A percentile compares a stretch with the other conserved stretches of the same genome.
These are phyloP conservation scores for Anacardium occidentale DNA, from an alignment of 345 rosid species.

Conservation along the genomic window DNA sequence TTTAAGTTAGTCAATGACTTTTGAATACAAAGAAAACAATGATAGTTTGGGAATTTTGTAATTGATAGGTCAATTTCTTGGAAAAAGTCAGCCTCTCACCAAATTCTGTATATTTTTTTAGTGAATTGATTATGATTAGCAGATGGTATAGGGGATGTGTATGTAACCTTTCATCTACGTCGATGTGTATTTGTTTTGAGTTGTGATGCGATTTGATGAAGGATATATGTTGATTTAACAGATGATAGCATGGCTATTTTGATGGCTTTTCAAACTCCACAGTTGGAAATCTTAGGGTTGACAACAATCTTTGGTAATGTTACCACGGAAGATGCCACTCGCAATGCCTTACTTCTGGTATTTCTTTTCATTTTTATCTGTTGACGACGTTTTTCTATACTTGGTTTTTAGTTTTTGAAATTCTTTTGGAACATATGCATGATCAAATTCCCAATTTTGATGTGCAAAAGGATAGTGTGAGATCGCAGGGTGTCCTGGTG, in stretches of 20 bases:
- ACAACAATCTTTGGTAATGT: slow-evolving; percentile 92
- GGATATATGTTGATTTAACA: slow-evolving; percentile 20
- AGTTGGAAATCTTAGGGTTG: slow-evolving; percentile 74
- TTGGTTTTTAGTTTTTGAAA: slow-evolving; percentile 2
- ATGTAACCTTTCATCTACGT: background rate
- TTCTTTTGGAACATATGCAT: slow-evolving; percentile 36
- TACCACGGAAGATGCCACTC: slow-evolving; percentile 65
- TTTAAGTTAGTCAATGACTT: too few species aligned
- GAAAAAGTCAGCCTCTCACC: too few species aligned
- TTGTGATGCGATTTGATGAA: background rate
- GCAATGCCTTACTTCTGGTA: slow-evolving; percentile 87
- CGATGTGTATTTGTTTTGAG: background rate
- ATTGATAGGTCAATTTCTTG: too few species aligned
- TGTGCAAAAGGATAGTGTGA: slow-evolving; percentile 91
- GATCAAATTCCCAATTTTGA: slow-evolving; percentile 44
- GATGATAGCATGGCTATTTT: slow-evolving; percentile 95
- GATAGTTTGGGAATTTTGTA: background rate
- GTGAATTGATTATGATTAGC: too few species aligned
- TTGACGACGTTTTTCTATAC: background rate
- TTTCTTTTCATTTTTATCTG: slow-evolving; percentile 13
- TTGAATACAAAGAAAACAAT: too few species aligned
- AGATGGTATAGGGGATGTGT: too few species aligned
- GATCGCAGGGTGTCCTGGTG: slow-evolving; percentile 74
- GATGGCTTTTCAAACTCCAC: slow-evolving; percentile 88
- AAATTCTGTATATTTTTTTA: too few species aligned